Conservation (phyloP, 805 yeast species). For the Schizosaccharomyces octosporus region DNA sequence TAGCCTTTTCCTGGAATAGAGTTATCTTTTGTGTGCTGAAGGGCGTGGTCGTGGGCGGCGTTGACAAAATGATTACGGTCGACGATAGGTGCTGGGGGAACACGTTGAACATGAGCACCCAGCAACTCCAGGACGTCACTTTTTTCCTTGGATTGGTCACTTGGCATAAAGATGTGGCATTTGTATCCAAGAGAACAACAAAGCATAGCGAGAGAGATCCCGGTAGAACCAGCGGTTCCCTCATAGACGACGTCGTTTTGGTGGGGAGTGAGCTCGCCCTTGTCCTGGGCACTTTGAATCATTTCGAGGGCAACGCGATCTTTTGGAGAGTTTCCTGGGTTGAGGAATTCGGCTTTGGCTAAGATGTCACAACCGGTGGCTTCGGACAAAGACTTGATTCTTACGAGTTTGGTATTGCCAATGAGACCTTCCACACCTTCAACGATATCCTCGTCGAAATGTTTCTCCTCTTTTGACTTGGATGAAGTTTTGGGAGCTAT, state of each 20-base stretch:
- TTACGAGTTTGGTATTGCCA: conserved; percentile 74
- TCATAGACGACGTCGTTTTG: conserved; percentile 61
- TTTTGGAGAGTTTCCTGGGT: conserved; percentile 91
- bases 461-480: no score
- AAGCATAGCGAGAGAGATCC: conserved; percentile 77
- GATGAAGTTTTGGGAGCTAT: no score
- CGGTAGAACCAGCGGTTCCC: conserved; percentile 94
- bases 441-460: conserved; percentile 6
- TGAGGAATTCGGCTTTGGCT: conserved; percentile 64
- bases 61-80: conserved; percentile 86
- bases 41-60: conserved; percentile 48
- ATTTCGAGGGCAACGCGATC: conserved; percentile 82
- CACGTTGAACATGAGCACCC: conserved; percentile 68
- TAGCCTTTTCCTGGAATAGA: conserved; percentile 29
- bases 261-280: conserved; percentile 32
- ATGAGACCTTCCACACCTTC: conserved; percentile 55
- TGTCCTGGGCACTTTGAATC: conserved; percentile 37
- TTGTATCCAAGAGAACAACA: conserved; percentile 70
- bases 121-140: conserved; percentile 40
- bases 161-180: conserved; percentile 84
- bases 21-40: conserved; percentile 15
- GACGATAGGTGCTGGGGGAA: conserved; percentile 83
- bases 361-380: conserved; percentile 60
- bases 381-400: conserved; percentile 41
- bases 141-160: conserved; percentile 75